Evolutionary conservation across 331 rosid species (phyloP), one percentile per base, ranked within the genome.

Genomic region (Telfairia occidentalis): DNA sequence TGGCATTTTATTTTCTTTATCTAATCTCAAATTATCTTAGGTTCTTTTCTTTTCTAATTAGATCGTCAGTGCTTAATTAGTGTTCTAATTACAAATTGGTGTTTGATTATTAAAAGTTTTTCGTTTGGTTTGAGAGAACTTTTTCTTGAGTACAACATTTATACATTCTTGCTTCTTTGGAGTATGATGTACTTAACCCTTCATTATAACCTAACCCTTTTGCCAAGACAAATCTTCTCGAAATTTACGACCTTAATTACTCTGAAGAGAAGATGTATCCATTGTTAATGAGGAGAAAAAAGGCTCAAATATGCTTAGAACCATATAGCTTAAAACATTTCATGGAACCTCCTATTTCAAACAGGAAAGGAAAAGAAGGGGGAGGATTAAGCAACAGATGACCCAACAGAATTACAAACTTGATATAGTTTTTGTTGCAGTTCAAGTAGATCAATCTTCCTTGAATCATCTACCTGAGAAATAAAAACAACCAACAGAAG

Each of bases 381-480:
- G 35, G 4, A 35, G 12, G 43, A 63, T 9, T 35, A 34, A 63
- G 15, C 28, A 63, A 46, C 46, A 63, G 18, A 63, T 74, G 79
- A 76, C 32, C 52, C 76, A n/a, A n/a, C n/a, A 53, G 63, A 75
- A 63, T 30, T 50, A 80, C 84, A 74, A 23, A 26, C 55, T 58
- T 54, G 48, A 28, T 35, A 58, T 38, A 85, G 29, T 66, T 76
- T 85, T 55, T 19, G 76, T 28, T 78, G 73, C 76, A 85, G 74
- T 67, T 77, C 81, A 16, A 57, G 28, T 7, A 80, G 72, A 72
- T 85, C 69, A 74, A 80, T 30, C 58, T 71, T 15, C 6, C 23
- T 73, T 65, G 45, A 38, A 78, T 78, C 79, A 19, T 38, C 74
- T 11, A 78, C 82, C 86, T 82, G 86, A 34, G 37, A 75, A 34